Percentiles rank a stretch among this genome's conserved stretches.
Evolutionary conservation across 2,329 filamentous ascomycete genomes (phyloP).

Genomic region (Ophiostoma sp.): DNA sequence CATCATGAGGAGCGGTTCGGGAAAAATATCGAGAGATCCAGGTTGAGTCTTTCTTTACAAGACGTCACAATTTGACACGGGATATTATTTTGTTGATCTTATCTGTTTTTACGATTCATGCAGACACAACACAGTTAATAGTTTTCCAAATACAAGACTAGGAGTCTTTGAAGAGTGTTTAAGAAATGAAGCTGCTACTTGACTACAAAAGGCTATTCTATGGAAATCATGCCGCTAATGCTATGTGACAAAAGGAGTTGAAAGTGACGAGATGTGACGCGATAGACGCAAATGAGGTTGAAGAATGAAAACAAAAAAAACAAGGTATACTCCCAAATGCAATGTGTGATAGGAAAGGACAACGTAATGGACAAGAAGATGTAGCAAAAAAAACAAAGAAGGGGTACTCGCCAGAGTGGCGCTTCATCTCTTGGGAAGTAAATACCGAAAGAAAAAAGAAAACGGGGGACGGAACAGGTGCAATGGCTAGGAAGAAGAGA

Average conservation of each 20-base stretch:
- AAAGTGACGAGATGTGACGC: background rate
- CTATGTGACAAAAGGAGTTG: background rate
- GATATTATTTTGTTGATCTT: background rate
- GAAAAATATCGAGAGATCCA: background rate
- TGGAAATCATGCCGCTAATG: background rate
- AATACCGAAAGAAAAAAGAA: background rate
- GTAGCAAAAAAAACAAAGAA: background rate
- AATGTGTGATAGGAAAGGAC: background rate
- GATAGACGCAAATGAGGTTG: background rate
- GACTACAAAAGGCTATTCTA: background rate
- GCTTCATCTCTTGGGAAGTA: background rate
- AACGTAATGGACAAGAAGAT: background rate
- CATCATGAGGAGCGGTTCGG: constrained; percentile 7
- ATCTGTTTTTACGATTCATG: too few relatives aligned
- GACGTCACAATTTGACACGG: background rate
- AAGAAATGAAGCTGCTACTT: background rate
- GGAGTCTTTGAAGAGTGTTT: too few relatives aligned
- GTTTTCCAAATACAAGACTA: too few relatives aligned
- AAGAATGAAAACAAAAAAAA: background rate
- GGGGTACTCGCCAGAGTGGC: background rate
- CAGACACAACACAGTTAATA: too few relatives aligned
- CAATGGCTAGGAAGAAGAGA: background rate
- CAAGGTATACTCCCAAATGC: constrained; percentile 2
- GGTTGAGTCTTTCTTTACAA: background rate
- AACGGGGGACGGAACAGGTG: background rate